phyloP scores from a whole-genome alignment of 164 flowering plant genomes.

The Vitis cinerea region DNA sequence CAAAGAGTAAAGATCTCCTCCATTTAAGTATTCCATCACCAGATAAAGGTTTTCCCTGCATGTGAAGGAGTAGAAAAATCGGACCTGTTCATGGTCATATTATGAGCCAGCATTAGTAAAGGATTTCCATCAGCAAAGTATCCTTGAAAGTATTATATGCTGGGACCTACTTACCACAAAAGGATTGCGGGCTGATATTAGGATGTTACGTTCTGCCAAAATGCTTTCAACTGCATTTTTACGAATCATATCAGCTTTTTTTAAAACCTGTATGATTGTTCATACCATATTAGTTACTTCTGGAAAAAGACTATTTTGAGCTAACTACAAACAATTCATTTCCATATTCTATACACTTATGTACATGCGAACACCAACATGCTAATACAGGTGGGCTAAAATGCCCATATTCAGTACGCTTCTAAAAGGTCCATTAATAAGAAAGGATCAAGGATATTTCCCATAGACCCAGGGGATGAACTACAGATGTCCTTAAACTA shows the following conservation, averaged over 20 bases:
- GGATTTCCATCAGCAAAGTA: neutral
- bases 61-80: conserved; percentile 98
- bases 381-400: neutral
- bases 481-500: neutral
- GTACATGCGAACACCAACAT: neutral
- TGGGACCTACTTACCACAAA: conserved; percentile 75
- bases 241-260: conserved; percentile 93
- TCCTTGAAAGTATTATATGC: neutral
- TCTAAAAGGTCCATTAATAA: neutral
- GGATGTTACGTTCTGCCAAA: conserved; percentile 94
- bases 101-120: conserved; percentile 18
- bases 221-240: conserved; percentile 99
- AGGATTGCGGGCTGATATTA: conserved; percentile 91
- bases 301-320: neutral
- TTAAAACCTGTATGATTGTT: conserved; percentile 63
- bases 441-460: neutral
- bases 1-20: conserved; percentile 94
- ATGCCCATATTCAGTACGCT: neutral
- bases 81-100: conserved; percentile 68
- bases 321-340: neutral
- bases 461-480: neutral
- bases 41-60: conserved; percentile 97
- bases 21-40: conserved; percentile 98
- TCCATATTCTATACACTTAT: neutral
- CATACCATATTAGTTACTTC: neutral